Evolutionary conservation across 176 grass and related monocot species (phyloP), one percentile per base, ranked within the genome.

Genomic region (Ensete ventricosum): DNA sequence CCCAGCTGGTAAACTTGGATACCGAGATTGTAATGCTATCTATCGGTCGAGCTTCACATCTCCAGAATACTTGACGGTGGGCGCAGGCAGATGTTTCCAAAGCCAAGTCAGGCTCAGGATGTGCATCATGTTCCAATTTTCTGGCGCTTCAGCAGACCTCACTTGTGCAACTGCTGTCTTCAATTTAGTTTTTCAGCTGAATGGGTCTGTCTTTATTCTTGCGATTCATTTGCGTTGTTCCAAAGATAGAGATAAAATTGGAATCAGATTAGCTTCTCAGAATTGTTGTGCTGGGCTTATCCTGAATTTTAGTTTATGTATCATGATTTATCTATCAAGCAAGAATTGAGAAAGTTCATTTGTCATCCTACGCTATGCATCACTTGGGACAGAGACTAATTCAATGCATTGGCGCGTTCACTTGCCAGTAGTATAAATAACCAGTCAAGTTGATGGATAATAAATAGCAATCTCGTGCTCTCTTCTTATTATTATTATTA

Each of bases 71-170:
- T 14, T 12, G 55, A 67, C 52, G 57, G 71, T 52, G 67, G 75
- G 49, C 34, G 43, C 62, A 21, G 65, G 43, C 62, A 21, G 65
- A 69, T 76, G 62, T 64, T 55, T 75, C 2, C 27, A 70, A 50
- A 82, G 53, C 71, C 23, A 49, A 69, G 24, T 71, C 53, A 62
- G 54, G 29, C 29, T 69, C 52, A n/a, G 73, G 9, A 62, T 23
- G 43, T 71, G 63, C 67, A 53, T 64, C 66, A 43, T 43, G 54
- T 63, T 55, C 53, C 59, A 78, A 54, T 69, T 51, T 76, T 82
- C 13, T 76, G 80, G 57, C 76, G 72, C 74, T 89, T 59, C 57
- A 59, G 57, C 57, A 1, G 16, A 59, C 1, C 16, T 67, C 64
- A 24, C 14, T 34, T 34, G 3, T 34, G 29, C 29, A 34, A 34